Evolutionary conservation across 2,329 filamentous ascomycete genomes (phyloP).

Genomic region (Phyllosticta capitalensis): DNA sequence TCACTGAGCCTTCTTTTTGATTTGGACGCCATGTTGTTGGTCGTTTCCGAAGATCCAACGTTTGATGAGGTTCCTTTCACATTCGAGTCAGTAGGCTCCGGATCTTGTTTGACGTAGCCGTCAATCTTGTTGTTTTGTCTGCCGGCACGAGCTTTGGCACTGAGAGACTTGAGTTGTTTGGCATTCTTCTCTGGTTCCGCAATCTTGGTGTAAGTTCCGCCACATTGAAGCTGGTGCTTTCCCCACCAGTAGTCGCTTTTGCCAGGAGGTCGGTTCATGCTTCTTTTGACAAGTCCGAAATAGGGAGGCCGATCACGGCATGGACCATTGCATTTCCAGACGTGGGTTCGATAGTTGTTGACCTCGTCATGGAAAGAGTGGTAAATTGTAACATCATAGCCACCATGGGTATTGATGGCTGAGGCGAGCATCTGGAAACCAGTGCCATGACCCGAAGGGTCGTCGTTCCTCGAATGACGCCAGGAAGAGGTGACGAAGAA

Average conservation of each 20-base stretch:
- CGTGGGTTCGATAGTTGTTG: conserved; percentile 35
- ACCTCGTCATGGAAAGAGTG: conserved; percentile 40
- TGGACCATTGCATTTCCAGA: conserved; percentile 36
- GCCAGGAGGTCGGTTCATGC: conserved; percentile 36
- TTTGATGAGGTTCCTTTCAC: conserved; percentile 7
- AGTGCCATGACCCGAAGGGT: conserved; percentile 33
- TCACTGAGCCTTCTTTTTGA: conserved; percentile 17
- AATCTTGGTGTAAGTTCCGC: conserved; percentile 33
- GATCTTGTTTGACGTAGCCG: conserved; percentile 24
- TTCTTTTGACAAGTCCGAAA: conserved; percentile 37
- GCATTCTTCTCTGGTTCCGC: conserved; percentile 33
- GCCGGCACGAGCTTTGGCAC: conserved; percentile 31
- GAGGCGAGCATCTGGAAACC: conserved; percentile 36
- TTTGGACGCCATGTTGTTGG: conserved; percentile 3
- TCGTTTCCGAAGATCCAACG: neutral
- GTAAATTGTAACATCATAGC: conserved; percentile 32
- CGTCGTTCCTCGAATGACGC: conserved; percentile 32
- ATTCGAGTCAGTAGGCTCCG: conserved; percentile 7
- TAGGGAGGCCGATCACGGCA: conserved; percentile 30
- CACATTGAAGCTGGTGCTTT: conserved; percentile 31
- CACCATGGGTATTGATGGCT: conserved; percentile 36
- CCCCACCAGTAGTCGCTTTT: conserved; percentile 35
- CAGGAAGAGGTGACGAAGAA: conserved; percentile 38
- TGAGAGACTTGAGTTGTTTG: conserved; percentile 31
- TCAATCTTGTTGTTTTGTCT: conserved; percentile 37